Evolutionary conservation across 2,329 filamentous ascomycete species (phyloP).

Genomic region (Fusarium sp.): DNA sequence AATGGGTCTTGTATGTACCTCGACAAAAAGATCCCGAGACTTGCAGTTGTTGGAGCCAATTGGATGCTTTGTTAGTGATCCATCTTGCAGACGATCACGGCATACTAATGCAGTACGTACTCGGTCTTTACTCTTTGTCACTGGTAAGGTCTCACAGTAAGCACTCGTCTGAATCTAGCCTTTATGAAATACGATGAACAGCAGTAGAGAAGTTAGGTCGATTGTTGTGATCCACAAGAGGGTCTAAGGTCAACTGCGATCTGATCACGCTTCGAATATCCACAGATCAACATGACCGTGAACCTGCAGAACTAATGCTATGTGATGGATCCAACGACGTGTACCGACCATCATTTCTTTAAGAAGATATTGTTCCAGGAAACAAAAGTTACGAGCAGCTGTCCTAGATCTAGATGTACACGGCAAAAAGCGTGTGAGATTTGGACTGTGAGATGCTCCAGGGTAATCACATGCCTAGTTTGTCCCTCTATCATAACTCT

Average conservation of each 20-base stretch:
- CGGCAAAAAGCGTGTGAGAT: neutral
- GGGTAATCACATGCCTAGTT: neutral
- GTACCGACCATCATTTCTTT: neutral
- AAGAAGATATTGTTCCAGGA: neutral
- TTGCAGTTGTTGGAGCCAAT: constrained; percentile 15
- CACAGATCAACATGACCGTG: neutral
- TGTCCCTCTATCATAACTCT: neutral
- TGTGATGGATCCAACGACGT: neutral
- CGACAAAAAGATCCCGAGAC: constrained; percentile 16
- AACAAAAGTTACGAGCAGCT: neutral
- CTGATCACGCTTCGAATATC: neutral
- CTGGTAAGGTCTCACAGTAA: neutral
- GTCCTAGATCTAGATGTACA: neutral
- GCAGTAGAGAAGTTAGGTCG: too few relatives aligned
- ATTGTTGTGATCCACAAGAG: neutral
- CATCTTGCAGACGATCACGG: constrained; percentile 19
- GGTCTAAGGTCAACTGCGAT: neutral
- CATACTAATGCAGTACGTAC: neutral
- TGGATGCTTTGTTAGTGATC: constrained; percentile 2
- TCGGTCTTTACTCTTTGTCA: neutral
- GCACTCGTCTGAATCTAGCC: neutral
- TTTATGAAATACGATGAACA: neutral
- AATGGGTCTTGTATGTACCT: constrained; percentile 1
- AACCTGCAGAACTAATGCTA: neutral
- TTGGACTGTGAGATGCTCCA: neutral